Conservation (phyloP, 2,329 filamentous ascomycete species). For the Chrysoporthe austroafricana region DNA sequence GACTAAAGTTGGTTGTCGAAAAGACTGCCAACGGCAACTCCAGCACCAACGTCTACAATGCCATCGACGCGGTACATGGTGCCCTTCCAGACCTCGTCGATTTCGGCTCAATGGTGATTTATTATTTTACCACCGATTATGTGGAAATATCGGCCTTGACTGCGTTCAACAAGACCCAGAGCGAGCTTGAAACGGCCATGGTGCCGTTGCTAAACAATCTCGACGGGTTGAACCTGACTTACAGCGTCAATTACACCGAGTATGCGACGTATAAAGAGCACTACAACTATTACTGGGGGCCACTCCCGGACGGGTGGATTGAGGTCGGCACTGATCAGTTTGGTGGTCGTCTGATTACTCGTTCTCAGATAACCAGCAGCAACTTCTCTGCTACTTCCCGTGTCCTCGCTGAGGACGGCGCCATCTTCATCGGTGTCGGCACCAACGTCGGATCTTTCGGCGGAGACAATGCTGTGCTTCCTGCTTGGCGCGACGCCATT, state of each 20-base stretch:
- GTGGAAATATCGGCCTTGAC: slow-evolving; percentile 34
- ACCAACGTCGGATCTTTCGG: slow-evolving; percentile 25
- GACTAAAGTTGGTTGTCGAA: slow-evolving; percentile 30
- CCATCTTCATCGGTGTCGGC: slow-evolving; percentile 27
- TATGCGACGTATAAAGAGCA: slow-evolving; percentile 38
- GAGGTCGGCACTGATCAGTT: slow-evolving; percentile 39
- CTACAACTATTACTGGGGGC: slow-evolving; percentile 41
- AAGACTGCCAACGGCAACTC: slow-evolving; percentile 25
- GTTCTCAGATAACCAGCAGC: slow-evolving; percentile 30
- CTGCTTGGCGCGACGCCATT: slow-evolving; percentile 43
- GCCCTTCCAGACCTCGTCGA: slow-evolving; percentile 34
- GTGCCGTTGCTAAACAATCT: slow-evolving; percentile 37
- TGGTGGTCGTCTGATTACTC: slow-evolving; percentile 42
- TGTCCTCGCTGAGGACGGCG: slow-evolving; percentile 18
- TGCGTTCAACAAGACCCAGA: slow-evolving; percentile 36
- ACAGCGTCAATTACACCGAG: slow-evolving; percentile 34
- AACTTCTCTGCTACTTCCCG: slow-evolving; percentile 17
- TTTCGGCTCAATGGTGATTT: slow-evolving; percentile 36
- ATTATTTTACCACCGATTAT: slow-evolving; percentile 32
- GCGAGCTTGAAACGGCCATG: slow-evolving; percentile 34
- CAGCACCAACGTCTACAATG: slow-evolving; percentile 28
- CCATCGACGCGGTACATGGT: slow-evolving; percentile 33
- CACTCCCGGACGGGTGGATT: slow-evolving; percentile 40
- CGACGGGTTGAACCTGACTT: slow-evolving; percentile 32
- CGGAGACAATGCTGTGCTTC: slow-evolving; percentile 43